These are phyloP conservation scores for Talaromyces sp. DNA, from an alignment of 2,329 filamentous ascomycete genomes.

Conservation along the genomic window DNA sequence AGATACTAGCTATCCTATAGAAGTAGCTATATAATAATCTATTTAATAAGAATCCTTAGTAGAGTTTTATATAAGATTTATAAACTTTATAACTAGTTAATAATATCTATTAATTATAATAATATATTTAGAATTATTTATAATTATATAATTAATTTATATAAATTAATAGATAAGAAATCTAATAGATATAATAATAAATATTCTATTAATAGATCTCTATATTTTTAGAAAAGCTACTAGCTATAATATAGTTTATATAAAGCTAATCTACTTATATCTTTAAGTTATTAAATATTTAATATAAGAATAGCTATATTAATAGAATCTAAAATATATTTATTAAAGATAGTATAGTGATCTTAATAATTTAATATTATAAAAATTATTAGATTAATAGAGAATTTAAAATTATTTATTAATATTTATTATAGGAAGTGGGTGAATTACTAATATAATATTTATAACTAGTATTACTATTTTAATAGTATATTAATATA, in stretches of 20 bases:
- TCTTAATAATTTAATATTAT: background rate
- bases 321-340: background rate
- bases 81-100: background rate
- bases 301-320: background rate
- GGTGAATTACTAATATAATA: background rate
- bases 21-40: background rate
- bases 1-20: background rate
- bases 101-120: background rate
- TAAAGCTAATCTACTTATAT: background rate
- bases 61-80: background rate
- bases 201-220: background rate
- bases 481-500: background rate
- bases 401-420: background rate
- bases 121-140: background rate
- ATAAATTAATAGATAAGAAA: background rate
- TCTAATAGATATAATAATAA: background rate
- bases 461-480: background rate
- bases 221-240: background rate
- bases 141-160: background rate
- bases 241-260: background rate
- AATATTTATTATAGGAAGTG: background rate
- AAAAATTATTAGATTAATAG: background rate
- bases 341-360: background rate
- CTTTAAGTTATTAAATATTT: background rate
- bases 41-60: background rate